Base-by-base conservation (phyloP, 2,329 filamentous ascomycete species). In the Penicillium fuscoglaucum region DNA sequence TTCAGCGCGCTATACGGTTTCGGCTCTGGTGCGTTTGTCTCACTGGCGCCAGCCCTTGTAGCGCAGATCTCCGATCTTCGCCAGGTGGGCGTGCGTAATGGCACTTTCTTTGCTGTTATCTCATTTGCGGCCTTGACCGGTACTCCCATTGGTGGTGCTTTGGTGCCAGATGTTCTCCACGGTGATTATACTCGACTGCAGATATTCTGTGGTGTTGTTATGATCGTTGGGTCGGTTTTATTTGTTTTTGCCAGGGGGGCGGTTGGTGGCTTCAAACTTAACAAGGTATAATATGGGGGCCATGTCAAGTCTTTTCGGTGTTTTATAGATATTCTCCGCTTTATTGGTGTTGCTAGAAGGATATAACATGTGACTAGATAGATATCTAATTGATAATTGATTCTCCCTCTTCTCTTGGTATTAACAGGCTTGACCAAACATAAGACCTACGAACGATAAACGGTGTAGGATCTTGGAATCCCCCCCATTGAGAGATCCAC, bases 1-100 rank as follows among this genome's bases (percentile, higher is more conserved):
- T 91, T 90, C 70, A 81, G 83, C 13, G 78, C 82, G n/a, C 73
- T 90, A 7, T 91, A 89, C 64, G 89, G 88, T 19, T 90, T 91
- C 70, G 82, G 82, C 15, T 87, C 84, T 0, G 89, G 89, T 13
- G 84, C 84, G 2, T 89, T 87, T 65, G 83, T 89, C 37, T 84
- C 84, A 0, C 76, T 91, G 19, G 79, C 79, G 0, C 86, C 89
- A 0, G 82, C 87, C 0, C 76, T 89, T 15, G 78, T 92, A 24
- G 87, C 87, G 1, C 87, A 91, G 67, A 88, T 91, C 61, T 87
- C 84, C 1, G 87, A 90, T 46, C 82, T 90, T 39, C 79, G 84
- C 21, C 82, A 90, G 70, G 87, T 92, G 35, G 90, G 90, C 15
- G 82, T 87, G 1, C 80, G 89, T 6, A 86, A 82, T 2, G 90